Evolutionary conservation across 345 rosid species (phyloP).

Genomic region (Clarkia xantiana): DNA sequence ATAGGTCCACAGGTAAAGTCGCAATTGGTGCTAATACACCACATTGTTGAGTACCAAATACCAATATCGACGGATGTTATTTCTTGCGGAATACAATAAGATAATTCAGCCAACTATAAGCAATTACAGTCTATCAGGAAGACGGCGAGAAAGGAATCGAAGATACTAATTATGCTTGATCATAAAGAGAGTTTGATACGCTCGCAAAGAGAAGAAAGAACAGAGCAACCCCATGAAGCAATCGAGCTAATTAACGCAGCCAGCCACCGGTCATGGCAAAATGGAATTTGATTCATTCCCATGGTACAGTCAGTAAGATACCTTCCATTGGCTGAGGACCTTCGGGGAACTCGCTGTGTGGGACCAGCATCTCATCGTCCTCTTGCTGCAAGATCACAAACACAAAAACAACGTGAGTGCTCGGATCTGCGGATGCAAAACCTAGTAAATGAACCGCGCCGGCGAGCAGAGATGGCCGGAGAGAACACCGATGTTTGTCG

Average conservation of each 20-base stretch:
- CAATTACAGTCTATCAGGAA: no score
- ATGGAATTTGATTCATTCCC: background rate
- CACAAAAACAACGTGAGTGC: constrained; percentile 8
- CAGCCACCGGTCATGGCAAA: background rate
- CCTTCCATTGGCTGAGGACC: constrained; percentile 64
- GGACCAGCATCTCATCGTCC: constrained; percentile 58
- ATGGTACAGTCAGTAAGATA: background rate
- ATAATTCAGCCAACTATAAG: no score
- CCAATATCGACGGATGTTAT: no score
- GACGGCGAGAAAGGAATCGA: no score
- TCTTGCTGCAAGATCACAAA: constrained; percentile 26
- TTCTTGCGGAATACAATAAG: no score
- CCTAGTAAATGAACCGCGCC: constrained; percentile 10
- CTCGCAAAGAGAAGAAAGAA: no score
- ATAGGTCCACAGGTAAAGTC: no score
- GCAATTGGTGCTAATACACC: no score
- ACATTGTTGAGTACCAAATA: no score
- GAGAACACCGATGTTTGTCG: constrained; percentile 2
- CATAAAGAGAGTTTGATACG: no score
- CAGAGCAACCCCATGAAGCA: background rate
- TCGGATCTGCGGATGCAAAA: constrained; percentile 30
- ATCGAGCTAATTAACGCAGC: background rate
- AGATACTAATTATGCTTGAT: no score
- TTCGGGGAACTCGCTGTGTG: constrained; percentile 33
- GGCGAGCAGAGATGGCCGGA: background rate